Evolutionary conservation across 768 basidiomycete genomes (phyloP), one percentile per base, ranked within the genome.

Genomic region (Leccinum arenicola): DNA sequence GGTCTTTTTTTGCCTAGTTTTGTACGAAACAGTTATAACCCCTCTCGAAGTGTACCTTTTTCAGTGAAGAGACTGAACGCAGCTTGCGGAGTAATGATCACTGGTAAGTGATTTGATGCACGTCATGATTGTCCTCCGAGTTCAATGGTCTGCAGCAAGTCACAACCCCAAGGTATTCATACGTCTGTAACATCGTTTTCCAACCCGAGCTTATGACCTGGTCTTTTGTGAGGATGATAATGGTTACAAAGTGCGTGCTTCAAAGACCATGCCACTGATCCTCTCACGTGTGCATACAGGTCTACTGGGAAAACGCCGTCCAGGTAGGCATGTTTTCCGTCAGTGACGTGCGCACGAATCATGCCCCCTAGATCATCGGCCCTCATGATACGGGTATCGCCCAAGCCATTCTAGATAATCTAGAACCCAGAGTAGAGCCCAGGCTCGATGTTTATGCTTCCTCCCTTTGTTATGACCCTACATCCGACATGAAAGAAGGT

Each of bases 71-170:
- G 72, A 53, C 67, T 91, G 50, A 76, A 76, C 11, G 91, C 93
- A 3, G 86, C 88, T 2, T 88, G 88, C 60, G 93, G 93, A 19
- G 84, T 95, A 3, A 95, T 95, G 93, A 89, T 95, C 52, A 95
- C 93, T 63, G 91, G 89, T 86, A 51, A 45, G 75, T 66, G 17
- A 38, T 38, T 36, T n/a, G 35, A n/a, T 35, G 6, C 15, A 55
- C 59, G 15, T 48, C 52, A 48, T 52, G 17, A 17, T 33, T 17
- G 54, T 54, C 17, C 6, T 38, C 36, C 12, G 49, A 56, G 17
- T 38, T 52, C 27, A 54, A 54, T 61, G 4, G 57, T 53, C 40
- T 61, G 1, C 58, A 87, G 91, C 92, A 3, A 90, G 88, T 61
- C 93, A 95, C 67, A 95, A 95, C 68, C 93, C 93, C 0, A 93